Evolutionary conservation across 1,284 basidiomycete species (phyloP).

Genomic region (Boletus calvinii): DNA sequence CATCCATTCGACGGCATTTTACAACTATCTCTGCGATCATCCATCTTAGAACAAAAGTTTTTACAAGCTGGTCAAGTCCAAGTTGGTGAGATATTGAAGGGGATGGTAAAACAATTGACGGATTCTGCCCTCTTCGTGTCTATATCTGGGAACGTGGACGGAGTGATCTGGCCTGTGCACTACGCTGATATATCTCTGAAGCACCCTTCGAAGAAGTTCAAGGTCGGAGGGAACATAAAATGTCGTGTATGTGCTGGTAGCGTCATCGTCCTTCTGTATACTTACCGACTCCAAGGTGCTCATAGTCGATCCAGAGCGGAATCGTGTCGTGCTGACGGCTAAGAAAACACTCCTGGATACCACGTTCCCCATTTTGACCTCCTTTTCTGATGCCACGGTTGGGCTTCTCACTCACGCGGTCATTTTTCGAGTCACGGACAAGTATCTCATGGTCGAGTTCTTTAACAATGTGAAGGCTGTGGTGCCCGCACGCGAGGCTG

Average conservation of each 20-base stretch:
- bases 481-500: slow-evolving; percentile 79
- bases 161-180: slow-evolving; percentile 92
- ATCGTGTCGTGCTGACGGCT: slow-evolving; percentile 84
- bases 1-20: slow-evolving; percentile 87
- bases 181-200: slow-evolving; percentile 94
- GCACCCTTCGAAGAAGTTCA: slow-evolving; percentile 92
- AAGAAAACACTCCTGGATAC: slow-evolving; percentile 92
- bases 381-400: slow-evolving; percentile 65
- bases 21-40: slow-evolving; percentile 82
- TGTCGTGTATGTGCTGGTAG: slow-evolving; percentile 61
- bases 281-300: slow-evolving; percentile 61
- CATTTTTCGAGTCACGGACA: slow-evolving; percentile 79
- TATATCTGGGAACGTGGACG: slow-evolving; percentile 84
- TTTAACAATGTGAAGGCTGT: slow-evolving; percentile 89
- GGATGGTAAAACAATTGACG: slow-evolving; percentile 80
- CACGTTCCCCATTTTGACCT: slow-evolving; percentile 66
- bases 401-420: slow-evolving; percentile 84
- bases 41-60: slow-evolving; percentile 85
- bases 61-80: slow-evolving; percentile 83
- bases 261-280: slow-evolving; percentile 5
- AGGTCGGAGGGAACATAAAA: slow-evolving; percentile 80
- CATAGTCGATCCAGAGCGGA: slow-evolving; percentile 78
- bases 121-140: slow-evolving; percentile 82
- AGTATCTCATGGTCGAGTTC: slow-evolving; percentile 82
- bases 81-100: slow-evolving; percentile 83